Percentiles rank a stretch among this genome's conserved stretches.
These are phyloP conservation scores for Botryosphaeria dothidea DNA, from an alignment of 2,329 filamentous ascomycete genomes.

Conservation along the genomic window DNA sequence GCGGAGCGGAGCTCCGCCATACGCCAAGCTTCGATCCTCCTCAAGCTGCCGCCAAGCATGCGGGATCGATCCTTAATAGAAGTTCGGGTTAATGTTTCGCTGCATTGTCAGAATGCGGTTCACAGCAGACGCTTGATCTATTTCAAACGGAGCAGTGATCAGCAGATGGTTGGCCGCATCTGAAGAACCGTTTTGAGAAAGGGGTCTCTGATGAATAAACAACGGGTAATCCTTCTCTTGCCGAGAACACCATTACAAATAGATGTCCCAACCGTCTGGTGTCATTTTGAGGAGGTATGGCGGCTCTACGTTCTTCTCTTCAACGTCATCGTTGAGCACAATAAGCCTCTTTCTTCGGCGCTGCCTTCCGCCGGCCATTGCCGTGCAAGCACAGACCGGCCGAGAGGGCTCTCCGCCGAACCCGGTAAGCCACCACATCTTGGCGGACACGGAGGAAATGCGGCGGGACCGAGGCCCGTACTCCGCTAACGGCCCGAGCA, in stretches of 20 bases:
- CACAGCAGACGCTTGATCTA: neutral
- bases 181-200: neutral
- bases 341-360: too few species aligned
- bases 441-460: neutral
- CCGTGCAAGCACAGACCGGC: neutral
- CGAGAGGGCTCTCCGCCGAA: neutral
- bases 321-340: too few species aligned
- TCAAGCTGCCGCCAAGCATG: slow-evolving; percentile 1
- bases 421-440: neutral
- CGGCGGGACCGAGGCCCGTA: slow-evolving; percentile 3
- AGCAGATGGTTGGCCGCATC: neutral
- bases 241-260: too few species aligned
- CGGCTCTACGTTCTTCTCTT: too few species aligned
- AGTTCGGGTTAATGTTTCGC: neutral
- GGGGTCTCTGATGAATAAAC: neutral
- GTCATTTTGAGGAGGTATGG: too few species aligned
- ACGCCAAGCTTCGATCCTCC: neutral
- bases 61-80: neutral
- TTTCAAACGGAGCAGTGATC: neutral
- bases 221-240: neutral
- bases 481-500: neutral
- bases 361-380: neutral
- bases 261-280: too few species aligned
- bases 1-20: neutral
- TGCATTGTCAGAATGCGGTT: neutral